Percentiles rank a stretch among this genome's conserved stretches.
Evolutionary conservation across 2,329 filamentous ascomycete genomes (phyloP).

Genomic region (Ascochyta clinopodiicola): DNA sequence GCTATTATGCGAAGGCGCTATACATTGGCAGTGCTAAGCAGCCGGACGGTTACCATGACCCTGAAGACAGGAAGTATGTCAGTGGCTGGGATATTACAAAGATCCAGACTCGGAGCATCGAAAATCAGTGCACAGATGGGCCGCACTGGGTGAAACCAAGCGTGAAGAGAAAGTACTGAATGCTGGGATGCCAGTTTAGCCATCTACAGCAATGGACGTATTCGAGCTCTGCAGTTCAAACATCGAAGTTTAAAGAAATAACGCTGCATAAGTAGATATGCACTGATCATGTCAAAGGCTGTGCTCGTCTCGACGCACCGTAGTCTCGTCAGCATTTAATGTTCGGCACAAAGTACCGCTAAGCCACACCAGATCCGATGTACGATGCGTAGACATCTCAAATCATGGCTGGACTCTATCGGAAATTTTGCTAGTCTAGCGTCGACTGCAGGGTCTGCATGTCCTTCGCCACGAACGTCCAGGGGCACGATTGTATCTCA

Average conservation of each 20-base stretch:
- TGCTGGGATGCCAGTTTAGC: background rate
- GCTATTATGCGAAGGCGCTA: constrained; percentile 28
- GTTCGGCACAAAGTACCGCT: background rate
- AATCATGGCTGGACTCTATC: background rate
- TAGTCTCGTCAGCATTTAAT: background rate
- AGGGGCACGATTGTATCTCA: background rate
- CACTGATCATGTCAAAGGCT: too few species aligned
- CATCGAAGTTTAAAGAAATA: too few species aligned
- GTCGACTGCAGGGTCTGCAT: background rate
- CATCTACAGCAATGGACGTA: background rate
- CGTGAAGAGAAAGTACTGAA: constrained; percentile 13
- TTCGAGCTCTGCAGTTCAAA: too few species aligned
- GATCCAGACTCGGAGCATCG: constrained; percentile 23
- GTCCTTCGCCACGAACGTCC: background rate
- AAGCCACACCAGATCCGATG: background rate
- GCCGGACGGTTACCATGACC: constrained; percentile 22
- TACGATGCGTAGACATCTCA: background rate
- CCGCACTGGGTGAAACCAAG: constrained; percentile 20
- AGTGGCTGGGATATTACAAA: constrained; percentile 38
- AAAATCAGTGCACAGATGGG: constrained; percentile 20
- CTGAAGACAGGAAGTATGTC: constrained; percentile 23
- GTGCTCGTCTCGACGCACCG: background rate
- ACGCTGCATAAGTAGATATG: too few species aligned
- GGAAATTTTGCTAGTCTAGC: background rate
- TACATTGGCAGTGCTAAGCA: constrained; percentile 22